Percentiles rank a stretch among this genome's conserved stretches.
These are phyloP conservation scores for Nemania diffusa DNA, from an alignment of 2,329 filamentous ascomycete genomes.

Conservation along the genomic window DNA sequence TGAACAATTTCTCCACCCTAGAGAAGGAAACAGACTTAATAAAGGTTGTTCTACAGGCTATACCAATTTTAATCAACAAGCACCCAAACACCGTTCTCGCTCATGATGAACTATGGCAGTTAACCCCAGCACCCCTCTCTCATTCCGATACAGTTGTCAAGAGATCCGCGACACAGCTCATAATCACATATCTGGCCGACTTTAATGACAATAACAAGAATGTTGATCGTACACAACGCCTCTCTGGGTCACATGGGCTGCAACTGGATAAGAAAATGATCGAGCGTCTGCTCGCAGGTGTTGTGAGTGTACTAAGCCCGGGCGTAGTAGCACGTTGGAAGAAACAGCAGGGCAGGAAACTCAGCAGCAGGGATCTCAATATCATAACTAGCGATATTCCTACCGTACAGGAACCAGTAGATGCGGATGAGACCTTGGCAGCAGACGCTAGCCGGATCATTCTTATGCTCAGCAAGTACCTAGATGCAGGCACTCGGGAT, in stretches of 20 bases:
- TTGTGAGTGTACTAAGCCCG: conserved; percentile 50
- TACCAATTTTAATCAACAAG: conserved; percentile 73
- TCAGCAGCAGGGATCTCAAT: conserved; percentile 21
- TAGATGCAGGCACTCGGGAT: conserved; percentile 68
- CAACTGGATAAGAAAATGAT: conserved; percentile 73
- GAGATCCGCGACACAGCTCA: conserved; percentile 76
- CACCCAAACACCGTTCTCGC: conserved; percentile 73
- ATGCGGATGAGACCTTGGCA: conserved; percentile 77
- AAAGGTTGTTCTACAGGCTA: conserved; percentile 76
- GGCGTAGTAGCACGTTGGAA: conserved; percentile 51
- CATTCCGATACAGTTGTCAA: conserved; percentile 81
- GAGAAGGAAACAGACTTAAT: conserved; percentile 75
- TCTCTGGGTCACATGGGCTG: conserved; percentile 78
- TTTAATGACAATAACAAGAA: conserved; percentile 73
- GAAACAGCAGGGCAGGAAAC: conserved; percentile 42
- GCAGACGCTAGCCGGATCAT: conserved; percentile 83
- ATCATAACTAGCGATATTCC: conserved; percentile 24
- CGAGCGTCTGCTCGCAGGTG: conserved; percentile 60
- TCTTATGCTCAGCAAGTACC: conserved; percentile 77
- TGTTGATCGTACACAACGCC: conserved; percentile 64
- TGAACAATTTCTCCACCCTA: conserved; percentile 64
- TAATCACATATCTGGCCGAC: conserved; percentile 82
- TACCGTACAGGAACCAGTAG: conserved; percentile 19
- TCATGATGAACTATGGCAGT: conserved; percentile 75
- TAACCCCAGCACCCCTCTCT: conserved; percentile 74